Evolutionary conservation across 805 yeast genomes (phyloP), one percentile per base, ranked within the genome.

Genomic region (Kuraishia hungarica): DNA sequence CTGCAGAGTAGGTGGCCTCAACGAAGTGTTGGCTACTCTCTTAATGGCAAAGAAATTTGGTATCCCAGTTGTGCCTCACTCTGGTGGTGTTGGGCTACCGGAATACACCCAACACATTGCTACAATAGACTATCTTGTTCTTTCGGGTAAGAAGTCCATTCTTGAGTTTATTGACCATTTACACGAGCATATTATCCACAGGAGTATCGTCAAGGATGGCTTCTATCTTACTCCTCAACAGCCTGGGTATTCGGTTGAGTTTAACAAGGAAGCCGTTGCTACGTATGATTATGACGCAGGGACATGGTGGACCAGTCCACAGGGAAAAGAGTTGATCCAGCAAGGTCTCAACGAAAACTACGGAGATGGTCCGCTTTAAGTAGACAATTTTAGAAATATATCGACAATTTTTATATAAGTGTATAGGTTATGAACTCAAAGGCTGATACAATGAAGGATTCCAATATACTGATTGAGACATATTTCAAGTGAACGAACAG

Each of bases 41-140:
- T 51, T 62, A 23, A 52, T 62, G 58, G 65, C 65, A 24, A 53
- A 55, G 49, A 61, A 60, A 51, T 62, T 58, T 50, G 55, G 55
- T 29, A 59, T 62, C 28, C 64, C 62, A 17, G 59, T 59, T 23
- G 59, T 61, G 47, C 65, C 65, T 22, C 65, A 62, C 48, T 55
- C 58, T 48, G 64, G 66, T 21, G 66, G 61, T 26, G 60, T 62
- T 53, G 66, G 66, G 5, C 57, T 62, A 21, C 60, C 66, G 2
- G 66, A 62, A 53, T 56, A 59, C 47, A 62, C 66, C 2, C 59
- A 57, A 29, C 66, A 61, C 50, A 50, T 62, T 20, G 56, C 62
- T 8, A 60, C 62, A 13, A 62, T 62, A 13, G 66, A 62, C 51
- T 62, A 62, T 51, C 54, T 61, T 20, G 48, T 58, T 20, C 53